Base-by-base conservation (phyloP, 1,284 basidiomycete species). In the Marasmius fiardii region DNA sequence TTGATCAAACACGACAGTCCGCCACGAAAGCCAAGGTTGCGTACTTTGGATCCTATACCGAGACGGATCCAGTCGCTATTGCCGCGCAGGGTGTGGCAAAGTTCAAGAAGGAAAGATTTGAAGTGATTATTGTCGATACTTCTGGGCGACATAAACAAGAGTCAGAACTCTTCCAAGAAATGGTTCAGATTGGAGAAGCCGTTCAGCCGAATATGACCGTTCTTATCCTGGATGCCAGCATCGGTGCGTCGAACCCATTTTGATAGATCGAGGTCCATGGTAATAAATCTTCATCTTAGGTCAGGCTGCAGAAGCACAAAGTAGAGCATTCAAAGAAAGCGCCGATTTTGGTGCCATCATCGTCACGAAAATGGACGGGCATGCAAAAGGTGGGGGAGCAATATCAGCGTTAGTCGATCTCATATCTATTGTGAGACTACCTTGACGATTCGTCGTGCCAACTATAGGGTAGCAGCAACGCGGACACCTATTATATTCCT, bases 361-460 rank as follows among this genome's bases (percentile, higher is more conserved):
- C 62, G 96, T 99, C 18, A 99, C 97, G 21, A 99, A 99, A 75
- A 94, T 99, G 84, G 97, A 99, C 66, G 97, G 97, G 5, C 97
- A 99, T 69, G 97, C 97, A 1, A 99, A 98, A 71, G 97, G 97
- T 62, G 97, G 97, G 72, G 97, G 97, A 58, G 97, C 97, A 34
- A 99, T 99, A 61, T 99, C 97, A 48, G 96, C 96, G 95, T 95
- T 73, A 61, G 92, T 80, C n/a, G 2, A 35, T 52, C 58, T 51
- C 21, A 51, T 10, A 45, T 21, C 18, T 43, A 33, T 41, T 50
- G 14, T 41, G 39, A 33, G 56, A 56, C 58, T 41, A 48, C 57
- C 61, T 54, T n/a, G n/a, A n/a, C n/a, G n/a, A n/a, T n/a, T n/a
- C n/a, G n/a, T 54, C 55, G 43, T 58, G 58, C 53, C 51, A 24